A percentile compares a stretch with the other conserved stretches of the same genome.
phyloP scores from a whole-genome alignment of 192 early-diverging fungal genomes.

The Rhizophagus prolifer region DNA sequence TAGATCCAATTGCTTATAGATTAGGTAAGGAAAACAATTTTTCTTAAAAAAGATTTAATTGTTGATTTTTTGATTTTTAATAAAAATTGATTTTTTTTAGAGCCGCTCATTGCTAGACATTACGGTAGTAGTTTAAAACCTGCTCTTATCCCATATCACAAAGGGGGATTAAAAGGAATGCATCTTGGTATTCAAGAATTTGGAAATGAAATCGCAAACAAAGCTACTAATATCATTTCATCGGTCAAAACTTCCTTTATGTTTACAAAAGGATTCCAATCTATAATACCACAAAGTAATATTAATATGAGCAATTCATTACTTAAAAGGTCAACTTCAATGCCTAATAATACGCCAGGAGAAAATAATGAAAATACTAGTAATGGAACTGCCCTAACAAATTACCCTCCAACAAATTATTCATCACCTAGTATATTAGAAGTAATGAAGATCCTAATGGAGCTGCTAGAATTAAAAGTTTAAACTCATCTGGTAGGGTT shows the following conservation, averaged over 20 bases:
- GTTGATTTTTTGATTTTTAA: background rate
- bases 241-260: constrained; percentile 49
- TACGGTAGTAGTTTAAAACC: constrained; percentile 64
- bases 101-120: constrained; percentile 66
- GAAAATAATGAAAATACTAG: constrained; percentile 6
- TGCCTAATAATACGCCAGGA: background rate
- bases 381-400: background rate
- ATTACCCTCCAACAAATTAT: constrained; percentile 26
- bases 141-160: constrained; percentile 73
- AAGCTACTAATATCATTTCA: constrained; percentile 66
- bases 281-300: constrained; percentile 11
- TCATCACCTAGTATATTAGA: background rate
- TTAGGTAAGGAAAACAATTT: constrained; percentile 21
- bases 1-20: constrained; percentile 67
- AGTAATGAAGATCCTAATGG: background rate
- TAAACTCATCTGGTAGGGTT: constrained; percentile 50
- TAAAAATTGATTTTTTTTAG: constrained; percentile 43
- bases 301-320: background rate
- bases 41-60: background rate
- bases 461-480: constrained; percentile 36
- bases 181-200: constrained; percentile 70
- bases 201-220: constrained; percentile 63
- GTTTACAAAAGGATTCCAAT: constrained; percentile 34
- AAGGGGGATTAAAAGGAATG: constrained; percentile 74
- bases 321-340: constrained; percentile 1